Evolutionary conservation across 2,329 filamentous ascomycete genomes (phyloP).

Genomic region (Didymella pinodella): DNA sequence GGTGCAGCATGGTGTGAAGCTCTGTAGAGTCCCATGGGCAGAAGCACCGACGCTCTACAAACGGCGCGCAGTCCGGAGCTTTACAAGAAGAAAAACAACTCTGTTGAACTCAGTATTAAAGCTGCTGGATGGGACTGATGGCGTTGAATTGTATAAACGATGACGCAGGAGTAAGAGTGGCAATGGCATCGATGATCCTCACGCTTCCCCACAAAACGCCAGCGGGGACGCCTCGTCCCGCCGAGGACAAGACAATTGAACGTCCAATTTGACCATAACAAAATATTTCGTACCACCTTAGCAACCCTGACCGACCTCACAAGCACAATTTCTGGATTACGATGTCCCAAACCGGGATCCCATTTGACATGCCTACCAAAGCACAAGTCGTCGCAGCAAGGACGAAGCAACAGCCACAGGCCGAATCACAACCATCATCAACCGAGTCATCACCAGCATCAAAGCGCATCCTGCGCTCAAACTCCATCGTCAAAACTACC

Average conservation of each 20-base stretch:
- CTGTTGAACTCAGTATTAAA: background rate
- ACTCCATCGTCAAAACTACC: constrained; percentile 11
- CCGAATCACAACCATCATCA: background rate
- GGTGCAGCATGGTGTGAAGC: too few relatives aligned
- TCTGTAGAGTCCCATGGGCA: too few relatives aligned
- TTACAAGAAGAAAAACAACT: background rate
- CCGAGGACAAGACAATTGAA: background rate
- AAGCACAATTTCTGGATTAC: background rate
- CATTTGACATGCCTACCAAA: constrained; percentile 14
- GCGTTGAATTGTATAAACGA: background rate
- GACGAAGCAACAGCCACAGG: background rate
- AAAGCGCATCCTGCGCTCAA: constrained; percentile 14
- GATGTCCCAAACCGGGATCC: constrained; percentile 17
- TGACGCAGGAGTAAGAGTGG: background rate
- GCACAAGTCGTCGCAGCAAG: background rate
- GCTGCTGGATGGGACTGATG: background rate
- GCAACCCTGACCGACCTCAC: background rate
- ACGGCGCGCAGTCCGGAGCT: too few relatives aligned
- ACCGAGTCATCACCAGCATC: background rate
- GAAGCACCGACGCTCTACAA: background rate
- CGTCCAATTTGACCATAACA: background rate
- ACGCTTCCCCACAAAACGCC: background rate
- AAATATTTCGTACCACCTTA: background rate
- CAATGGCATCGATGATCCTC: background rate
- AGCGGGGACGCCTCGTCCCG: background rate